Base-by-base conservation (phyloP, 2,329 filamentous ascomycete species). In the Aspergillus sp. region DNA sequence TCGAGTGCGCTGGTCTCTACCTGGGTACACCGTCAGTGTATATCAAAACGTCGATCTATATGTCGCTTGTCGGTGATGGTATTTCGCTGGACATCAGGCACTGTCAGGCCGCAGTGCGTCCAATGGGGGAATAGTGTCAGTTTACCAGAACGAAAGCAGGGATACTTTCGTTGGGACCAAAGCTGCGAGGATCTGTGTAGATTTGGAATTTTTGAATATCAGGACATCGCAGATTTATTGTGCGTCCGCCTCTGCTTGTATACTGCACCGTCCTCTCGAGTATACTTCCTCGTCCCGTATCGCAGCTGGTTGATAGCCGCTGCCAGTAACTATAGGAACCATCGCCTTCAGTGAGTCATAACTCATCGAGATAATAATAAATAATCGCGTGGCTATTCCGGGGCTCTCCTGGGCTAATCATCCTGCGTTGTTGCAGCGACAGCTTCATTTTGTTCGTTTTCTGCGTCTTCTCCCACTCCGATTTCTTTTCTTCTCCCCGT, bases 21-120 rank as follows among this genome's bases (percentile, higher is more conserved):
- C n/a, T 30, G 8, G 8, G 8, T 9, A 30, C 27, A 30, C 27
- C 27, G 6, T 42, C 34, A 17, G 5, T 42, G 17, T n/a, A 30
- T 48, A 17, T 12, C 19, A 24, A 24, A 39, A 20, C 27, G 19
- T 34, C 33, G 40, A 52, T 52, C 50, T 49, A 56, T 30, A 39
- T 45, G 37, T 40, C 27, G 34, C 13, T 37, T 17, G 27, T 51
- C 20, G 15, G 39, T n/a, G 30, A 59, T 37, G 30, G 24, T 19
- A 40, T 24, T 39, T 37, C 19, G 50, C 41, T 52, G 40, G 42
- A 48, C 40, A 49, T 66, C 64, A 67, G 62, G 64, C 64, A 64
- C 61, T 58, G 54, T 68, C 66, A 68, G 66, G 66, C 66, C 66
- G 66, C 65, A 56, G 60, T 68, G 65, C 66, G 62, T 63, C 46